A percentile compares a stretch with the other conserved stretches of the same genome.
These are phyloP conservation scores for Phytophthora europaea DNA, from an alignment of 352 stramenopile genomes.

Conservation along the genomic window DNA sequence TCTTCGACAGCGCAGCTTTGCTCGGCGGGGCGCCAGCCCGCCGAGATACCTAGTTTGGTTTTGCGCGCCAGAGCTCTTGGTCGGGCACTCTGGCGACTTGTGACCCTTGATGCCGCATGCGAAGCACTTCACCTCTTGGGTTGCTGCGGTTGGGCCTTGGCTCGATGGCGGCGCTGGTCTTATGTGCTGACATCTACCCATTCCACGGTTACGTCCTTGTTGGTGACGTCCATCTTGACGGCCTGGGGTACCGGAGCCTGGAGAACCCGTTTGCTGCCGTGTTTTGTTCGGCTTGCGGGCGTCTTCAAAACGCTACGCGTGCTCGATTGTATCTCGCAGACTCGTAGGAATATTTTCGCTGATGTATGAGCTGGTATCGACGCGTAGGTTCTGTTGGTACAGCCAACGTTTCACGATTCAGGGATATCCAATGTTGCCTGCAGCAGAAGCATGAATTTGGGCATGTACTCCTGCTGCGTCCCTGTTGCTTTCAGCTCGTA, in stretches of 20 bases:
- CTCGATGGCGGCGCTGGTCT: neutral
- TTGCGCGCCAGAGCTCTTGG: neutral
- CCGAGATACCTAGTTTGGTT: slow-evolving; percentile 22
- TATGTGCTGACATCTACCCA: neutral
- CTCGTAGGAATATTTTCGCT: neutral
- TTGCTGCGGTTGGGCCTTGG: neutral
- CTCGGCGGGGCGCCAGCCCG: slow-evolving; percentile 15
- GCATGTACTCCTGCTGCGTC: slow-evolving; percentile 6
- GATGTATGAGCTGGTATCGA: slow-evolving; percentile 7
- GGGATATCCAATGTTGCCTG: neutral
- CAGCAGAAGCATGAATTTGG: slow-evolving; percentile 8
- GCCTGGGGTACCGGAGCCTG: neutral
- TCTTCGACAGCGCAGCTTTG: slow-evolving; percentile 7
- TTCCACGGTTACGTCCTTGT: neutral
- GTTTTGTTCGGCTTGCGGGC: neutral
- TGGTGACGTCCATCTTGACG: neutral
- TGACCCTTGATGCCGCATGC: slow-evolving; percentile 11
- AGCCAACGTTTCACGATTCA: neutral
- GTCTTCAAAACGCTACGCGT: slow-evolving; percentile 9
- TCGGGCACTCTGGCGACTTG: slow-evolving; percentile 4
- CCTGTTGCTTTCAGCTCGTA: neutral
- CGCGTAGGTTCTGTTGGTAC: slow-evolving; percentile 9
- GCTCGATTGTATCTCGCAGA: slow-evolving; percentile 2
- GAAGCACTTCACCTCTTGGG: neutral
- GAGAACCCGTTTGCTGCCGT: too few species aligned